Evolutionary conservation across 495 filamentous ascomycete genomes (phyloP), one percentile per base, ranked within the genome.

Genomic region (Annulohypoxylon maeteangense): DNA sequence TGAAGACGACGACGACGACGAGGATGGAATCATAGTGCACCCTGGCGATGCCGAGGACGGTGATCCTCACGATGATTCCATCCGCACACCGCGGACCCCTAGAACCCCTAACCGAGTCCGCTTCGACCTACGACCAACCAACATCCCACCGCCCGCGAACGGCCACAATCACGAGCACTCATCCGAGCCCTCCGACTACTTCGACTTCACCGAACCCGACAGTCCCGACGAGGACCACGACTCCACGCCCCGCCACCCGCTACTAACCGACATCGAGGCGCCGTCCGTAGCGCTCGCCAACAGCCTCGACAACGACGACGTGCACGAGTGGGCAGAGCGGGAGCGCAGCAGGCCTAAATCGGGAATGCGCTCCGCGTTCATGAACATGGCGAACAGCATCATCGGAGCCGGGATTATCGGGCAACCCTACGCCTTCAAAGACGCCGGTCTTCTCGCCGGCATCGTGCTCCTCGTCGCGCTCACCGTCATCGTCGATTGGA

Each of bases 381-480:
- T 97, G 93, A 99, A 99, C 79, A 99, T 99, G 95, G 94, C 94
- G 47, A 99, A 99, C 78, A 93, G 90, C 69, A 99, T 99, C 73
- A 98, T 99, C 79, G 95, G 95, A 10, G 95, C 95, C 3, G 95
- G 95, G 0, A 99, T 99, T 72, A 98, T 99, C 76, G 95, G 93
- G 1, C 96, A 98, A 78, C 94, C 95, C 7, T 98, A 98, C 81
- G 95, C 95, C 7, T 91, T 99, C 73, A 87, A 89, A 25, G 93
- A 98, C 76, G 94, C 95, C 12, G 95, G 95, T 2, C 84, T 99
- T 72, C 68, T 90, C 0, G 90, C 90, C 51, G 96, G 96, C 0
- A 83, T 95, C 32, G 62, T 95, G 34, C 85, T 99, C 32, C 83
- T 99, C 20, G 78, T 96, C 36, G 85, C 79, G 2, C 83, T 99